Evolutionary conservation across 305 asterid species (phyloP).

Genomic region (Fraxinus paxiana): DNA sequence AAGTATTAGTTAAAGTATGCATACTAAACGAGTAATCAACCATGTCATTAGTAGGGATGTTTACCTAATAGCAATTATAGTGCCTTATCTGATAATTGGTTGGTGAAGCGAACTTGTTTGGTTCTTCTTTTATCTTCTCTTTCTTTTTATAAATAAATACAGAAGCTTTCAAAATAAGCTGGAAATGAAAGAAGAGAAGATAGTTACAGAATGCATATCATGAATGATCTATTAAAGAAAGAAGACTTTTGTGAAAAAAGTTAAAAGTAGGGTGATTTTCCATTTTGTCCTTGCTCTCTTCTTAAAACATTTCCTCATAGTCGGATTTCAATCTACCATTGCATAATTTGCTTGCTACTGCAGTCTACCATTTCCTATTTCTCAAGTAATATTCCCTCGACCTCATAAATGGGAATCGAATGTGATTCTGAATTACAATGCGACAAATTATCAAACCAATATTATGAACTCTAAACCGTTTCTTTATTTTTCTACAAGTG

Average conservation of each 20-base stretch:
- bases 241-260: background rate
- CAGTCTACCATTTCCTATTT: background rate
- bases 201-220: background rate
- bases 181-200: background rate
- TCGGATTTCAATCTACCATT: background rate
- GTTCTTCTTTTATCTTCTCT: background rate
- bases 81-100: background rate
- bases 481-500: background rate
- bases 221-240: background rate
- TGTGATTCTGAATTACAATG: background rate
- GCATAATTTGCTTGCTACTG: background rate
- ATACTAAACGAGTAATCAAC: background rate
- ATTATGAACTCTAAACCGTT: background rate
- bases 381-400: background rate
- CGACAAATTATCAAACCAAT: background rate
- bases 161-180: background rate
- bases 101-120: background rate
- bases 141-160: background rate
- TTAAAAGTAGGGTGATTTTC: background rate
- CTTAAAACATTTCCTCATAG: background rate
- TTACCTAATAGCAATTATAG: background rate
- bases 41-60: background rate
- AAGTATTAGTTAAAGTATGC: background rate
- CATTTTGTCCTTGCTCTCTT: background rate
- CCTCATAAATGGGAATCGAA: background rate